Evolutionary conservation across 768 basidiomycete species (phyloP), one percentile per base, ranked within the genome.

Genomic region (Tylopilus cervinicoccineus): DNA sequence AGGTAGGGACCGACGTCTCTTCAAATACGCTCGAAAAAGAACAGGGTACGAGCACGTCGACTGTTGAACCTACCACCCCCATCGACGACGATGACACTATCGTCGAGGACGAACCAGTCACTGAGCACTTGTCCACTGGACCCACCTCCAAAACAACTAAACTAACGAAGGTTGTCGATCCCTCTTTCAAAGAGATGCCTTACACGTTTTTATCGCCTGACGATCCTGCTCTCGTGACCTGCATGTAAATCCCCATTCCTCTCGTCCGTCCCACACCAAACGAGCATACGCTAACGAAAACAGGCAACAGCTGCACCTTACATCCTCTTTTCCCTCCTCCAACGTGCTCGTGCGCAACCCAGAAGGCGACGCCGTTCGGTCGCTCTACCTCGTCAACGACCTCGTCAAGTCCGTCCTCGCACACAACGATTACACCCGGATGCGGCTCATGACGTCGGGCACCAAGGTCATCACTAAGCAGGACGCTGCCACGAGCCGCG

Each of bases 391-490:
- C 50, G 83, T 86, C 47, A 96, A 94, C 61, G 79, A 84, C 57
- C 72, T 88, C 57, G 86, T 95, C 62, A 91, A 88, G 67, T 68
- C 74, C n/a, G 74, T 98, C 51, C 77, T 97, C 48, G 60, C 73
- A 44, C 72, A 84, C 62, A 99, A 98, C 63, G 84, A 91, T 62
- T 94, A 86, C 64, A 78, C 79, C 24, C 83, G 85, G 23, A 76
- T 97, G 47, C 83, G 96, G 2, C 80, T 99, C 44, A 84, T 93
- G 58, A 83, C 88, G 13, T 87, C 89, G n/a, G 96, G 96, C 17
- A 93, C 93, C 33, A 95, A 96, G 66, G 83, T 93, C 12, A 88
- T 98, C 67, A 80, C 83, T 6, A 88, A 91, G 61, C 94, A 98
- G 65, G 94, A 95, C 51, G 80, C 34, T 1, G 34, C 19, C 10